These are phyloP conservation scores for Aspergillus fructus DNA, from an alignment of 2,329 filamentous ascomycete genomes.

Conservation along the genomic window DNA sequence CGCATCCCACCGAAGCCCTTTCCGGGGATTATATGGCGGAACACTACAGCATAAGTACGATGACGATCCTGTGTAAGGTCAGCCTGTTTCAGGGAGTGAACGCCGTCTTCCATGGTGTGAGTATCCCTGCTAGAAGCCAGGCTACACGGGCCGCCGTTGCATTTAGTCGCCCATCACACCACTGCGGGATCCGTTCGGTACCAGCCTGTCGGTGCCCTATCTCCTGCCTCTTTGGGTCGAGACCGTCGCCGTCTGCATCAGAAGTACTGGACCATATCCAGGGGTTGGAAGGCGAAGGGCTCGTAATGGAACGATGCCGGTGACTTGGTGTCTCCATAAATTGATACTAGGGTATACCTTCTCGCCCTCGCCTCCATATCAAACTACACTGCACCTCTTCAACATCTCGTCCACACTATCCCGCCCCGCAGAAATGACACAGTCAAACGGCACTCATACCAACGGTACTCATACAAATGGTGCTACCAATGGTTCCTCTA, in stretches of 20 bases:
- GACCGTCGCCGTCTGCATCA: neutral
- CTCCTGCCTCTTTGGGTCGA: neutral
- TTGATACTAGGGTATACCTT: too few species aligned
- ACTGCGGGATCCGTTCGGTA: neutral
- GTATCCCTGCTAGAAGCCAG: too few species aligned
- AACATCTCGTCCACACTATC: too few species aligned
- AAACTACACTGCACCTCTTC: too few species aligned
- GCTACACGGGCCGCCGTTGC: neutral
- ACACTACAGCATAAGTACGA: neutral
- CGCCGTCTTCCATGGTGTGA: too few species aligned
- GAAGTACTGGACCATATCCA: neutral
- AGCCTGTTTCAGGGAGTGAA: too few species aligned
- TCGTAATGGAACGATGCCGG: neutral
- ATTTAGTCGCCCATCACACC: neutral
- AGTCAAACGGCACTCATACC: neutral
- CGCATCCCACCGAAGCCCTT: neutral
- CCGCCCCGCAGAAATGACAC: too few species aligned
- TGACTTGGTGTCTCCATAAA: neutral
- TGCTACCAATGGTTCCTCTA: rapidly evolving
- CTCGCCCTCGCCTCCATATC: too few species aligned
- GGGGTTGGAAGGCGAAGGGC: neutral
- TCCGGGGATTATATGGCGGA: neutral
- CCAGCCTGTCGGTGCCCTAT: neutral
- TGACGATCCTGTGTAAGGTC: neutral
- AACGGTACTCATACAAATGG: neutral